phyloP scores from a whole-genome alignment of 352 stramenopile genomes.

The Phytophthora constricta region DNA sequence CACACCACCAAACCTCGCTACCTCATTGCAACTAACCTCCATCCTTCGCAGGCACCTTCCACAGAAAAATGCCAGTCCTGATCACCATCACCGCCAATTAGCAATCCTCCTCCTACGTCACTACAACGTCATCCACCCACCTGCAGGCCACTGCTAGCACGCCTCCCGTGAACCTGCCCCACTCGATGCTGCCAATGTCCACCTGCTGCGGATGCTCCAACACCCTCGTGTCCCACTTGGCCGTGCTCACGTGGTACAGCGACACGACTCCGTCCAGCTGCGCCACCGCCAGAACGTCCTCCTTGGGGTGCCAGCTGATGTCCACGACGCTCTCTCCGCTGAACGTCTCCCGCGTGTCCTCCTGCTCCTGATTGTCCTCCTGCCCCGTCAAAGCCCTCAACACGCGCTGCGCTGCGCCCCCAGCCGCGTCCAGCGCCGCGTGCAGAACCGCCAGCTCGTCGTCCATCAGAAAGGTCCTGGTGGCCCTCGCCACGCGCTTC shows the following conservation, averaged over 20 bases:
- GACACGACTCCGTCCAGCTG: conserved; percentile 72
- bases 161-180: conserved; percentile 67
- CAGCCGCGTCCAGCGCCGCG: conserved; percentile 31
- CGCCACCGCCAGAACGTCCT: conserved; percentile 68
- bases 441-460: conserved; percentile 68
- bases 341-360: conserved; percentile 2
- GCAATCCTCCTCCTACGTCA: not conserved
- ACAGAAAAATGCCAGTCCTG: conserved; percentile 70
- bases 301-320: conserved; percentile 65
- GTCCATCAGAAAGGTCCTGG: conserved; percentile 60
- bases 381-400: conserved; percentile 33
- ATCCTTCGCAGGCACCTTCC: conserved; percentile 58
- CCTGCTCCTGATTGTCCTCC: conserved; percentile 35
- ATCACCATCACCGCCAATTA: not conserved
- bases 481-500: conserved; percentile 31
- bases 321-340: conserved; percentile 58
- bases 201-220: conserved; percentile 66
- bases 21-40: conserved; percentile 25
- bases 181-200: conserved; percentile 64
- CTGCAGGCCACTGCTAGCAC: conserved; percentile 70
- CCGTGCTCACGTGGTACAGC: conserved; percentile 63
- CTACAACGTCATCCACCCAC: conserved; percentile 25
- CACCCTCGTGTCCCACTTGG: conserved; percentile 67
- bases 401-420: conserved; percentile 24
- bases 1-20: not conserved